Percentiles rank a stretch among this genome's conserved stretches.
phyloP scores from a whole-genome alignment of 129 eudicot genomes.

The Escallonia herrerae region DNA sequence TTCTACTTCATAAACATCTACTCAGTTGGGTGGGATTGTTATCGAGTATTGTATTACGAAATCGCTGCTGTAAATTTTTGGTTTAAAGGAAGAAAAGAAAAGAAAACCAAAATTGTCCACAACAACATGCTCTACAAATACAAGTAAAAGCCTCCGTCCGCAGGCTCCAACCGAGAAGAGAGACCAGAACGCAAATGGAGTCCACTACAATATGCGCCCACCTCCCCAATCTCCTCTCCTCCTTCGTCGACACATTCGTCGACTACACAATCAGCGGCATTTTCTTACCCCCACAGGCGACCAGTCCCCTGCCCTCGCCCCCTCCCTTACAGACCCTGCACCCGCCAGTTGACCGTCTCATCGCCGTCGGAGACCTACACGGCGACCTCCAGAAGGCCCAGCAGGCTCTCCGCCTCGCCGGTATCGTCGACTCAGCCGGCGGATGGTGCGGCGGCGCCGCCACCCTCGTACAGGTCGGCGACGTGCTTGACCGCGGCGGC shows the following conservation, averaged over 20 bases:
- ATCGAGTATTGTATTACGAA: too few species aligned
- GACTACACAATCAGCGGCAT: conserved; percentile 73
- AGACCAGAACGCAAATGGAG: too few species aligned
- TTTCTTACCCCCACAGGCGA: conserved; percentile 34
- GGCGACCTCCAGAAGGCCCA: conserved; percentile 75
- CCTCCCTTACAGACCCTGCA: conserved; percentile 26
- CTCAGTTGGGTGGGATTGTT: too few species aligned
- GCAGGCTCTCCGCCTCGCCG: conserved; percentile 62
- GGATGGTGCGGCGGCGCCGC: conserved; percentile 76
- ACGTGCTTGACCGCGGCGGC: conserved; percentile 83
- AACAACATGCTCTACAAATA: too few species aligned
- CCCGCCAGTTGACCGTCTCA: conserved; percentile 62
- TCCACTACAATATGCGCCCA: conserved; percentile 23
- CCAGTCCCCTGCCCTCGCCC: background rate
- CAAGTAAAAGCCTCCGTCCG: too few species aligned
- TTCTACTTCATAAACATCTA: too few species aligned
- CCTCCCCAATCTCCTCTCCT: conserved; percentile 46
- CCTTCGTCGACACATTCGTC: conserved; percentile 82
- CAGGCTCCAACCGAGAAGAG: too few species aligned
- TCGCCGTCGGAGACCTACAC: conserved; percentile 92
- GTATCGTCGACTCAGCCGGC: conserved; percentile 48
- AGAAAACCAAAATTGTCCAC: too few species aligned
- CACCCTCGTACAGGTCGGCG: conserved; percentile 87
- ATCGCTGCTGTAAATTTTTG: too few species aligned
- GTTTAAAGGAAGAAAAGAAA: too few species aligned